phyloP scores from a whole-genome alignment of 1,284 basidiomycete species.

The Hemileccinum hortonii region DNA sequence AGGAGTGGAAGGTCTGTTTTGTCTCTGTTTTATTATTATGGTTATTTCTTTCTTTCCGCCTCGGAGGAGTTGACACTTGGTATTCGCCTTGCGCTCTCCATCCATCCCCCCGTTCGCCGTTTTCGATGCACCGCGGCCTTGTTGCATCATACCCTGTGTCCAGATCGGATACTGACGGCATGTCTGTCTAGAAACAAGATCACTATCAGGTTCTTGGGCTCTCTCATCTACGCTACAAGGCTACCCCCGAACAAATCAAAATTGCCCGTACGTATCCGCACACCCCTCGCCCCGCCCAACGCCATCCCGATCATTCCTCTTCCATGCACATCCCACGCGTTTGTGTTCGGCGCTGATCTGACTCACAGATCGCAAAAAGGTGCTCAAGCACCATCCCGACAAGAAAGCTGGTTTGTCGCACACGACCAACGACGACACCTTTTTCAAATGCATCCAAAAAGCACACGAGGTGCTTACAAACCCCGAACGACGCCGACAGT shows the following conservation, averaged over 20 bases:
- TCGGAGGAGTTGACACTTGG: not conserved
- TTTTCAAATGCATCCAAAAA: conserved; percentile 99
- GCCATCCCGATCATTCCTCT: conserved; percentile 6
- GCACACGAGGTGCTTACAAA: conserved; percentile 91
- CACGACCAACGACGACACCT: conserved; percentile 89
- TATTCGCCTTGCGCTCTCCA: not conserved
- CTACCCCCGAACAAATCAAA: conserved; percentile 92
- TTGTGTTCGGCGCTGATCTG: not conserved
- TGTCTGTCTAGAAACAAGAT: conserved; percentile 80
- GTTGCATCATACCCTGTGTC: not conserved
- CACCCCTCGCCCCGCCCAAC: conserved; percentile 9
- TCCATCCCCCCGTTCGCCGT: not conserved
- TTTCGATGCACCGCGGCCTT: not conserved
- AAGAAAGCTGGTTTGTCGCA: conserved; percentile 85
- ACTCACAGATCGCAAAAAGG: conserved; percentile 90
- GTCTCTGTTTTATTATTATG: not conserved
- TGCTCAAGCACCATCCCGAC: conserved; percentile 98
- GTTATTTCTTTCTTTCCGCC: no score
- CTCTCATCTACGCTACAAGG: conserved; percentile 86
- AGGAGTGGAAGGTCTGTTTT: conserved; percentile 89
- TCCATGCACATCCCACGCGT: conserved; percentile 3
- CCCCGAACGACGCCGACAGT: conserved; percentile 87
- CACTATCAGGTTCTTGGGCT: conserved; percentile 96
- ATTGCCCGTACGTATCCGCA: conserved; percentile 76
- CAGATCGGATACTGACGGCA: conserved; percentile 5